These are phyloP conservation scores for Apiospora kogelbergensis DNA, from an alignment of 2,329 filamentous ascomycete genomes.

Conservation along the genomic window DNA sequence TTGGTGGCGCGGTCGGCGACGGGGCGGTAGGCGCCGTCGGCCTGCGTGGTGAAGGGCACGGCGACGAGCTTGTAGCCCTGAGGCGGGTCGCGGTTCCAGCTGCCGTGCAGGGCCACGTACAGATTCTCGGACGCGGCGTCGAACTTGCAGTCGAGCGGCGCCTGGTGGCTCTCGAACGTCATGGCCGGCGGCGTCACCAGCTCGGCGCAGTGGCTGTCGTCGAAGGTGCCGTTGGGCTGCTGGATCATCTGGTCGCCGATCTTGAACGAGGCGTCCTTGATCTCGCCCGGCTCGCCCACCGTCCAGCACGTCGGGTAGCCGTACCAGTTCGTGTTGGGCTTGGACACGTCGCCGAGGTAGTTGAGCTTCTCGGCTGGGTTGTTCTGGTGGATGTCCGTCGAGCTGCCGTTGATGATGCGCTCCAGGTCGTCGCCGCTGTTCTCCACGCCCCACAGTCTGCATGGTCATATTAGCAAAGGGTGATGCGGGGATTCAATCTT, in stretches of 20 bases:
- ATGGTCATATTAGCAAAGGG: neutral
- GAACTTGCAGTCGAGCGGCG: slow-evolving; percentile 65
- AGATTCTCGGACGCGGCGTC: slow-evolving; percentile 53
- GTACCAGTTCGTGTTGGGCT: slow-evolving; percentile 50
- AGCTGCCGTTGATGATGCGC: slow-evolving; percentile 39
- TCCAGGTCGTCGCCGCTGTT: slow-evolving; percentile 63
- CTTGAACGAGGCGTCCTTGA: slow-evolving; percentile 30
- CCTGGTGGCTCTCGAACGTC: slow-evolving; percentile 56
- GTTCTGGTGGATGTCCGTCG: slow-evolving; percentile 52
- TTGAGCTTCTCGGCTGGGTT: slow-evolving; percentile 68
- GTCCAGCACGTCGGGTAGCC: slow-evolving; percentile 56
- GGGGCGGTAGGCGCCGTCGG: slow-evolving; percentile 24
- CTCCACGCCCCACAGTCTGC: slow-evolving; percentile 51
- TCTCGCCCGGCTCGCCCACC: slow-evolving; percentile 38
- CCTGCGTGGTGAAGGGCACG: slow-evolving; percentile 34
- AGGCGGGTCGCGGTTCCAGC: slow-evolving; percentile 42
- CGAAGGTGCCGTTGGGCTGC: slow-evolving; percentile 23
- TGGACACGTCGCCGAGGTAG: slow-evolving; percentile 59
- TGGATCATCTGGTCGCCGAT: slow-evolving; percentile 35
- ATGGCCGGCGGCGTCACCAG: slow-evolving; percentile 41
- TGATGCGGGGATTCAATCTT: neutral
- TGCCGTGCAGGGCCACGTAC: slow-evolving; percentile 63
- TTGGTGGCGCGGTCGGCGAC: slow-evolving; percentile 33
- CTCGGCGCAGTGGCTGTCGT: slow-evolving; percentile 24
- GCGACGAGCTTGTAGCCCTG: slow-evolving; percentile 37